phyloP scores from a whole-genome alignment of 73 alveolate genomes.

The Tetrahymena elliotti region DNA sequence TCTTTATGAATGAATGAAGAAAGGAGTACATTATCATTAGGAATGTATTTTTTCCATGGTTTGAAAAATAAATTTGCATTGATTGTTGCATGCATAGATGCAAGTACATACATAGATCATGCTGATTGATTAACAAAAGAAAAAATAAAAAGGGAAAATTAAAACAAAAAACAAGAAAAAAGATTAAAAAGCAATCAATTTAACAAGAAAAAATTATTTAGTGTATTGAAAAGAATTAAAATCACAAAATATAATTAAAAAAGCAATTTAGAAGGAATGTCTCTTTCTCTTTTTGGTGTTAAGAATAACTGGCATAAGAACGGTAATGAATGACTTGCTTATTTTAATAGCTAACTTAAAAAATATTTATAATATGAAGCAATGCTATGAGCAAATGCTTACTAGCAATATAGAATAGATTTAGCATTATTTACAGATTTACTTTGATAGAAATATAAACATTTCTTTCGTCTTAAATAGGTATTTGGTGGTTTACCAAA shows the following conservation, averaged over 20 bases:
- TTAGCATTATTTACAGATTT: background rate
- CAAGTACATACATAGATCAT: no score
- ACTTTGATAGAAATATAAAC: constrained; percentile 3
- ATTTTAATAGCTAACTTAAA: background rate
- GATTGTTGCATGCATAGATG: background rate
- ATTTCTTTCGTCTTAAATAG: constrained; percentile 18
- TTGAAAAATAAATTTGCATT: background rate
- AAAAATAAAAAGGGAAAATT: background rate
- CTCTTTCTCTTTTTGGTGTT: background rate
- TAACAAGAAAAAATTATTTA: background rate
- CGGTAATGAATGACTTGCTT: background rate
- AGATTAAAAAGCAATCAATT: background rate
- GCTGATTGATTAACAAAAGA: background rate
- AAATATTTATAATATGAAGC: background rate
- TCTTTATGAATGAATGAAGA: background rate
- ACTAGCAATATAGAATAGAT: background rate
- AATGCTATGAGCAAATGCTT: background rate
- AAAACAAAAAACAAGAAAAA: background rate
- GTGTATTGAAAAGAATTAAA: background rate
- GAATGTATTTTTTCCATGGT: background rate
- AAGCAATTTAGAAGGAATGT: background rate
- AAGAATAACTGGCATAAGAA: background rate
- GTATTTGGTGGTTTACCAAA: constrained; percentile 42
- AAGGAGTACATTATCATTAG: background rate
- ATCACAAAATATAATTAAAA: background rate